Conservation (phyloP, 1,284 basidiomycete genomes). For the Microbotryum violaceum region DNA sequence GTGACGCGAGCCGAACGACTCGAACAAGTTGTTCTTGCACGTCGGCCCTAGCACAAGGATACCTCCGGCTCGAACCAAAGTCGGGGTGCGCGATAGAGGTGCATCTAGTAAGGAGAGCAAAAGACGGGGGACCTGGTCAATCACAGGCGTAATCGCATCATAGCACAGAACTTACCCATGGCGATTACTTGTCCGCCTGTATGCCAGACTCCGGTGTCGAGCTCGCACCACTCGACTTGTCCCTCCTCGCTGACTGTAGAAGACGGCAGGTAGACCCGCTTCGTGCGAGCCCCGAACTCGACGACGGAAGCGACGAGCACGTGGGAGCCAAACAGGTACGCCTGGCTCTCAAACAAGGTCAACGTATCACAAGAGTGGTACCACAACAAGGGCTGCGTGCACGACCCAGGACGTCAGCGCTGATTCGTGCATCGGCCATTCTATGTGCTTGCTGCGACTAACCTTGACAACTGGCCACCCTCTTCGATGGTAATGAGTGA, state of each 20-base stretch:
- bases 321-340: constrained; percentile 28
- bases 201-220: constrained; percentile 17
- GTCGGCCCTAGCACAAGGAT: constrained; percentile 12
- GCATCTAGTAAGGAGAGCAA: constrained; percentile 1
- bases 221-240: constrained; percentile 18
- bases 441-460: no score
- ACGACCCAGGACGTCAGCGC: background rate
- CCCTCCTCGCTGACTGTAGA: constrained; percentile 8
- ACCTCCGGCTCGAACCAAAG: constrained; percentile 23
- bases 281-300: constrained; percentile 2
- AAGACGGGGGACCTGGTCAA: background rate
- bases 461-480: constrained; percentile 29
- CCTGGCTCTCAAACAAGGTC: constrained; percentile 27
- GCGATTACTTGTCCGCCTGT: background rate
- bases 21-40: constrained; percentile 5
- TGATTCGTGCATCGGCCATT: background rate
- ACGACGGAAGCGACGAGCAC: constrained; percentile 25
- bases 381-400: constrained; percentile 21
- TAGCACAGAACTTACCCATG: no score
- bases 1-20: background rate
- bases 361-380: constrained; percentile 18
- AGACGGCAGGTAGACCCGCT: constrained; percentile 15
- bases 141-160: no score
- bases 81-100: constrained; percentile 7
- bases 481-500: constrained; percentile 23